These are phyloP conservation scores for Leccinum obscurum DNA, from an alignment of 768 basidiomycete species.

Conservation along the genomic window DNA sequence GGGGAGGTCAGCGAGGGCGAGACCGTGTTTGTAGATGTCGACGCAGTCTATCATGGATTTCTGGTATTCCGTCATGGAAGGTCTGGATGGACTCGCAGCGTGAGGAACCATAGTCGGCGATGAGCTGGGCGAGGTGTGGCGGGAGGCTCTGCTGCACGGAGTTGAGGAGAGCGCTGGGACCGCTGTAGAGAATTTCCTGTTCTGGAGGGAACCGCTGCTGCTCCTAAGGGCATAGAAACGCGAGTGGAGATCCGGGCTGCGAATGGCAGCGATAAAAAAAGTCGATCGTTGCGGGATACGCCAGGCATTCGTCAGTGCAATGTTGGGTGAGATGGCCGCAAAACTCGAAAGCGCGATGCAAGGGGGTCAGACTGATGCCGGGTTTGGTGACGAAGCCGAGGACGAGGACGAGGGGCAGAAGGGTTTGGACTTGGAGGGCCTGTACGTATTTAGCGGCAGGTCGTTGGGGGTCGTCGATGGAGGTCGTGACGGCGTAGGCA, in stretches of 20 bases:
- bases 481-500: conserved; percentile 49
- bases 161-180: conserved; percentile 48
- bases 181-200: conserved; percentile 44
- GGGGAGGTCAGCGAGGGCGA: too few species aligned
- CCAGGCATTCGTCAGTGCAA: conserved; percentile 44
- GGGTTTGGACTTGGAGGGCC: conserved; percentile 42
- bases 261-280: conserved; percentile 55
- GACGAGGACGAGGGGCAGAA: conserved; percentile 41
- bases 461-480: conserved; percentile 40
- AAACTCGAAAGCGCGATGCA: conserved; percentile 59
- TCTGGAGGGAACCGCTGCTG: conserved; percentile 36
- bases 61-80: conserved; percentile 16
- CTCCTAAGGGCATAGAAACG: conserved; percentile 48
- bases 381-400: conserved; percentile 47
- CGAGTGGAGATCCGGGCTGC: conserved; percentile 52
- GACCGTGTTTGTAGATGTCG: too few species aligned
- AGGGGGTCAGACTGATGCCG: conserved; percentile 38
- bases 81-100: conserved; percentile 36
- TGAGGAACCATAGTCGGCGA: conserved; percentile 48
- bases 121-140: conserved; percentile 43
- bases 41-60: too few species aligned
- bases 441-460: conserved; percentile 40
- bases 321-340: conserved; percentile 45
- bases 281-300: conserved; percentile 43
- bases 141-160: conserved; percentile 46